Evolutionary conservation across 257 asterid genomes (phyloP).

Genomic region (Nicotiana benthamiana): DNA sequence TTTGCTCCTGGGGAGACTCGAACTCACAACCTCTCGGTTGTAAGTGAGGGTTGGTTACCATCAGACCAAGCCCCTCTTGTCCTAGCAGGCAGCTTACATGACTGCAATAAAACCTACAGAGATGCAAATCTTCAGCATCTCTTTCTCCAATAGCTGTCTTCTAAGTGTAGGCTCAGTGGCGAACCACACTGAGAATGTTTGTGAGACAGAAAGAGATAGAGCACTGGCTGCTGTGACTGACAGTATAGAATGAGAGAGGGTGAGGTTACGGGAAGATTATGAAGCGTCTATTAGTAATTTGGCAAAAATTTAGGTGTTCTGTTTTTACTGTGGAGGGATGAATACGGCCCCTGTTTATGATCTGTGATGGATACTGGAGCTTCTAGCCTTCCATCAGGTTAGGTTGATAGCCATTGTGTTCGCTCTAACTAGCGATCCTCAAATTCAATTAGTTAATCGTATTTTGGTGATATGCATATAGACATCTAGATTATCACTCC

Average conservation of each 20-base stretch:
- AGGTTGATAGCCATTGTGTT: not conserved
- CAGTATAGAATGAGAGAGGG: not conserved
- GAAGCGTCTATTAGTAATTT: not conserved
- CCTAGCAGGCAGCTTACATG: not conserved
- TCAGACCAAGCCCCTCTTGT: too few relatives aligned
- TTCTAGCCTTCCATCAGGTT: not conserved
- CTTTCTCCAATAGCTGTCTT: constrained; percentile 2
- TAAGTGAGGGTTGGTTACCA: too few relatives aligned
- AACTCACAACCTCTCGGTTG: too few relatives aligned
- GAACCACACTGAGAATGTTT: not conserved
- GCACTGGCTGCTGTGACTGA: not conserved
- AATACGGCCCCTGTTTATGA: not conserved
- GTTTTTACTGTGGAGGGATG: not conserved
- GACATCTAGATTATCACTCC: not conserved
- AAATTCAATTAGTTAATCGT: not conserved
- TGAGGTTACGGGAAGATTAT: not conserved
- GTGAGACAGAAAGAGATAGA: not conserved
- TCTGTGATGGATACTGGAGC: not conserved
- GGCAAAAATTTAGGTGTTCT: not conserved
- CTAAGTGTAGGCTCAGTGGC: not conserved
- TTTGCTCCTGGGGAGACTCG: too few relatives aligned
- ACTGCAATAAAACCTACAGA: not conserved
- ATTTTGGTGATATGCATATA: not conserved
- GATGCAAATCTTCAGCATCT: not conserved
- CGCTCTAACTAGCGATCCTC: not conserved